These are phyloP conservation scores for Gracilaria domingensis DNA, from an alignment of 23 red algal genomes.

Conservation along the genomic window DNA sequence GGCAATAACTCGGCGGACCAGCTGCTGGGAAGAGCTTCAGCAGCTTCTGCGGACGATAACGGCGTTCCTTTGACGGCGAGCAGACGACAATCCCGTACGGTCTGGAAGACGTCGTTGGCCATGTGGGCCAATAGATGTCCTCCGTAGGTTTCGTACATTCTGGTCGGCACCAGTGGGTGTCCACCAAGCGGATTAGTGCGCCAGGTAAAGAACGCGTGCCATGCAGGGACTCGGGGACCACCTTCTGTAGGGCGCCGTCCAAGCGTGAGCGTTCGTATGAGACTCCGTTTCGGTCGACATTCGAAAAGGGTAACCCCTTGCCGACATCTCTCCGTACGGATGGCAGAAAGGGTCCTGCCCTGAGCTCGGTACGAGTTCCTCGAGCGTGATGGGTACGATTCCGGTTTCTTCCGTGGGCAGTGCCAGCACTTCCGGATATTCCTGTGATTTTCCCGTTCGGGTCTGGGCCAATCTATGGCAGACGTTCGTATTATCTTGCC, in stretches of 20 bases:
- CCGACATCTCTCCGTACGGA: too few species aligned
- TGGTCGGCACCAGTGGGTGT: conserved; percentile 1
- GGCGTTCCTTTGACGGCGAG: too few species aligned
- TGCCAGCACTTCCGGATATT: conserved; percentile 1
- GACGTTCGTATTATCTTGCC: not conserved
- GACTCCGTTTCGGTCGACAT: conserved; percentile 16
- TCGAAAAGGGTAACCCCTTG: not conserved
- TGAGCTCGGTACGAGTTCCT: too few species aligned
- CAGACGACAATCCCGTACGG: too few species aligned
- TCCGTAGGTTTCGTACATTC: conserved; percentile 26
- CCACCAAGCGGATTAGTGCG: conserved; percentile 31
- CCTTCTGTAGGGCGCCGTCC: too few species aligned
- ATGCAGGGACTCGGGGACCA: conserved; percentile 33
- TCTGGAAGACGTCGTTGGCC: too few species aligned
- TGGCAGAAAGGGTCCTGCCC: too few species aligned
- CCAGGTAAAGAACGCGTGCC: conserved; percentile 33
- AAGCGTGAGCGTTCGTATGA: not conserved
- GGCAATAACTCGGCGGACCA: not conserved
- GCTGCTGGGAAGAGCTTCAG: too few species aligned
- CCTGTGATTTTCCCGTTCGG: not conserved
- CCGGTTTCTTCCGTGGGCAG: not conserved
- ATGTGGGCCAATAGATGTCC: conserved; percentile 43
- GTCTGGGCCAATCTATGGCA: not conserved
- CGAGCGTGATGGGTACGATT: not conserved
- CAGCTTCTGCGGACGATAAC: too few species aligned